Evolutionary conservation across 2,329 filamentous ascomycete genomes (phyloP).

Genomic region (Nigrospora oryzae): DNA sequence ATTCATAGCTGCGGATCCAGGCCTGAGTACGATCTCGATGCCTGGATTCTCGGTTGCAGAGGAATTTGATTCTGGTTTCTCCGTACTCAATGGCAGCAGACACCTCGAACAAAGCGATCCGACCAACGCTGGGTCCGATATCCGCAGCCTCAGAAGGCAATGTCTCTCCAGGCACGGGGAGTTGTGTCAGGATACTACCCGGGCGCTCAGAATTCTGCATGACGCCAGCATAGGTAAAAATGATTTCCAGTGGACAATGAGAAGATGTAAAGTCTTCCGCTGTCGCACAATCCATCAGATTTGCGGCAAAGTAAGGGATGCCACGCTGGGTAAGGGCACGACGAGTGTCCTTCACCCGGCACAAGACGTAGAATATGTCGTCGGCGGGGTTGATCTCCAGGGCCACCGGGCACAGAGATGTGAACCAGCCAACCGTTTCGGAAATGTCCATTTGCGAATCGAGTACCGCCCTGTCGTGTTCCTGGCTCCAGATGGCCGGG

Average conservation of each 20-base stretch:
- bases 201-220: conserved; percentile 37
- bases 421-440: conserved; percentile 54
- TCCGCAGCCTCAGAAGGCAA: conserved; percentile 30
- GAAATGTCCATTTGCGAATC: conserved; percentile 40
- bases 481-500: conserved; percentile 47
- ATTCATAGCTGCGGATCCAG: conserved; percentile 41
- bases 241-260: conserved; percentile 45
- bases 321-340: conserved; percentile 34
- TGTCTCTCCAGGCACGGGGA: conserved; percentile 29
- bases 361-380: conserved; percentile 41
- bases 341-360: conserved; percentile 44
- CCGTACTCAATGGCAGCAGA: conserved; percentile 37
- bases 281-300: conserved; percentile 13
- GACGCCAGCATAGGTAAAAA: conserved; percentile 47
- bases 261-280: conserved; percentile 26
- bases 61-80: conserved; percentile 33
- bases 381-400: conserved; percentile 32
- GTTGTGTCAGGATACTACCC: conserved; percentile 40
- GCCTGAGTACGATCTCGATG: conserved; percentile 32
- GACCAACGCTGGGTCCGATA: conserved; percentile 34
- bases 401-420: conserved; percentile 43
- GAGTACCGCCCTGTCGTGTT: conserved; percentile 36
- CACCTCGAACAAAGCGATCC: conserved; percentile 42
- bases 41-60: conserved; percentile 31
- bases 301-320: conserved; percentile 39